Evolutionary conservation across 805 yeast species (phyloP), one percentile per base, ranked within the genome.

Genomic region (Komagataella phaffii): DNA sequence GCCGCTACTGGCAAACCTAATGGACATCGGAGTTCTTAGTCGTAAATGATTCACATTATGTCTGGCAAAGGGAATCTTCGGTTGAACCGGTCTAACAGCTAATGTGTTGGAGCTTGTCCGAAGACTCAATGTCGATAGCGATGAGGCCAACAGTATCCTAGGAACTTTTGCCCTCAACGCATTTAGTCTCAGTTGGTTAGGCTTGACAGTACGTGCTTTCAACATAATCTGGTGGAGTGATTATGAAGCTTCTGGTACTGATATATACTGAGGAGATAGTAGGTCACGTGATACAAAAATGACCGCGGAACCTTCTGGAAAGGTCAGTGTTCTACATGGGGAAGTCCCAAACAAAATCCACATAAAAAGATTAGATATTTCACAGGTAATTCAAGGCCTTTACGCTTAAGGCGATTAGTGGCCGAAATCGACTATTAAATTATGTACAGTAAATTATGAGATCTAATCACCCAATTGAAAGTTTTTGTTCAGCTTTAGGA

Each of bases 1-100:
- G n/a, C 51, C 51, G 24, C 19, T 45, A 7, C 44, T 45, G n/a
- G 51, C 51, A 49, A 45, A 49, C 18, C 50, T 17, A 8, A 24
- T 7, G n/a, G 43, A 18, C 24, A 40, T 17, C 1, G 50, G 24
- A 17, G 46, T 12, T 12, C 14, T 18, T 6, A 36, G 8, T 10
- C 14, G 24, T 18, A 44, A 8, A 10, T 18, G n/a, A 21, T 24
- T 5, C 17, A 45, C 17, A 12, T 14, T 45, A n/a, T 17, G 19
- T 18, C 30, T 45, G 7, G 7, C 24, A 17, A 45, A 10, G 17
- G 24, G 47, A 17, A 21, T 45, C 40, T 14, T 30, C 40, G 40
- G n/a, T 30, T 10, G 40, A 30, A 14, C 40, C 10, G 14, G 14
- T 30, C 40, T 30, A 8, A 8, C 40, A 30, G 40, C 40, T 10